Conservation (phyloP, 73 alveolate species). For the Paramecium bursaria region DNA sequence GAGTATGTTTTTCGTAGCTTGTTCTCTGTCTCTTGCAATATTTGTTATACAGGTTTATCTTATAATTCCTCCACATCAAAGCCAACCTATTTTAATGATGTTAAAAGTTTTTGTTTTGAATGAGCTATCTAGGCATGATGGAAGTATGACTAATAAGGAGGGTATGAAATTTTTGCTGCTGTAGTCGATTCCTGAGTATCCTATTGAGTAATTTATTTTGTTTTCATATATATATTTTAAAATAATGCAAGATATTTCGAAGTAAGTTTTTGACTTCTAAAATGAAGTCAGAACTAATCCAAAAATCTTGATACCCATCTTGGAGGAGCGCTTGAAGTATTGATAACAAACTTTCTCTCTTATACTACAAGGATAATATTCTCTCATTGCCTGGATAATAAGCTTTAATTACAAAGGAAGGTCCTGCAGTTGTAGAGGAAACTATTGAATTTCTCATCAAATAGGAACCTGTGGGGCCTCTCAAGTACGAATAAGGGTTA, state of each 20-base stretch:
- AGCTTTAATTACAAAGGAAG: slow-evolving; percentile 66
- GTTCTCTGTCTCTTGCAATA: slow-evolving; percentile 23
- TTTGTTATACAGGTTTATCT: slow-evolving; percentile 22
- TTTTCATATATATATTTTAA: too few relatives aligned
- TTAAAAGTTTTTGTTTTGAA: slow-evolving; percentile 25
- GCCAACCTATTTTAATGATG: slow-evolving; percentile 50
- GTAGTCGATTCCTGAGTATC: too few relatives aligned
- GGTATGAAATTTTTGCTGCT: slow-evolving; percentile 30
- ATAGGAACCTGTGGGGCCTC: neutral
- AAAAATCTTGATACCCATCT: slow-evolving; percentile 44
- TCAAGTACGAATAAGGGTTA: slow-evolving; percentile 75
- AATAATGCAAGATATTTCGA: too few relatives aligned
- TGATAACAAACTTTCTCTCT: too few relatives aligned
- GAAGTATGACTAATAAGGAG: slow-evolving; percentile 54
- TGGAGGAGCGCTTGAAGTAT: slow-evolving; percentile 51
- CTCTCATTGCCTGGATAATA: slow-evolving; percentile 49
- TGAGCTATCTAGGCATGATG: slow-evolving; percentile 54
- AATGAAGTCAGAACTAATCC: slow-evolving; percentile 67
- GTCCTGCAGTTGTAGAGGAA: slow-evolving; percentile 62
- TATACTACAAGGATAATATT: slow-evolving; percentile 63
- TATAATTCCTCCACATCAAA: slow-evolving; percentile 17
- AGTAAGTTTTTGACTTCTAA: slow-evolving; percentile 62
- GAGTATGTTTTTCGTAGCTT: slow-evolving; percentile 46
- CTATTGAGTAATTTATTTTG: too few relatives aligned
- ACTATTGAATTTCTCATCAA: slow-evolving; percentile 7